Base-by-base conservation (phyloP, 176 grass and related monocot species). In the Carex littledalei region DNA sequence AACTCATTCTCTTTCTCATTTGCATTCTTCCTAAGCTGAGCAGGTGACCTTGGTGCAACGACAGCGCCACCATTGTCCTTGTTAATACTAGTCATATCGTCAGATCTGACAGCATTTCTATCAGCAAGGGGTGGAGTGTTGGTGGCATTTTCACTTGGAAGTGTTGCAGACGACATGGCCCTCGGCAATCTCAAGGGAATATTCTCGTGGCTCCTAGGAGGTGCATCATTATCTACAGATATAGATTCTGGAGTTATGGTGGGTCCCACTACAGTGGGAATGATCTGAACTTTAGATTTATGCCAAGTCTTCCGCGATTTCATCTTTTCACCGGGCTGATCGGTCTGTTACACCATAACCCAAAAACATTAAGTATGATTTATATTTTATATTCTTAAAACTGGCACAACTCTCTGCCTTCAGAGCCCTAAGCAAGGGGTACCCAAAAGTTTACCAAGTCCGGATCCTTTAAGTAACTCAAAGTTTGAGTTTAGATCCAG, bases 1-100 rank as follows among this genome's bases (percentile, higher is more conserved):
- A 85, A 63, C 35, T 90, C 88, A 72, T 97, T 97, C 83, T 97
- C 94, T 82, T 97, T 97, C 89, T 97, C 94, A 22, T 78, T 87
- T 0, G 84, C 58, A 16, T 86, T 57, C 67, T 89, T 97, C 73
- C 87, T 86, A 24, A 53, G n/a, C 67, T 81, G 81, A 39, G 84
- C 47, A 2, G 85, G 91, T 16, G 88, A 88, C 56, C 88, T 88
- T 37, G 73, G 24, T 63, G 86, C 78, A 85, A 86, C 62, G 5
- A 67, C 53, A 76, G 64, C 24, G 12, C 86, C 29, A 2, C 62
- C 63, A 84, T 75, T 89, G 15, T 92, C 91, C 78, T 99, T 95
- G 67, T 37, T 85, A 67, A 47, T 87, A 32, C 78, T 89, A 24
- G 31, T 17, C 0, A 82, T 78, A 43, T 90, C 85, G 39, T 85